These are phyloP conservation scores for Polyporus arcularius DNA, from an alignment of 768 basidiomycete species.

Conservation along the genomic window DNA sequence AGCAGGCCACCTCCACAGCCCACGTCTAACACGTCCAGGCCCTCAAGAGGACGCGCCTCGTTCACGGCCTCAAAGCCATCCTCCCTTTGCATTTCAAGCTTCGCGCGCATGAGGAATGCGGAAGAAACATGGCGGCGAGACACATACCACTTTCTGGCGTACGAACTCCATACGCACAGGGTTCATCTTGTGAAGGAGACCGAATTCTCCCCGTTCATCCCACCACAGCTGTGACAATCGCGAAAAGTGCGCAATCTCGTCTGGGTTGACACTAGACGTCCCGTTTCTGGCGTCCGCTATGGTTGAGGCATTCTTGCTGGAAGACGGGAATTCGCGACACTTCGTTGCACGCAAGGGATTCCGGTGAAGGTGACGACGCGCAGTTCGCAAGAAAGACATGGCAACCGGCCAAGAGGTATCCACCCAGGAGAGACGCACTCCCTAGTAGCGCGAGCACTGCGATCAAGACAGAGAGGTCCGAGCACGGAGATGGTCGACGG, in stretches of 20 bases:
- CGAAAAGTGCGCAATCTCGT: slow-evolving; percentile 89
- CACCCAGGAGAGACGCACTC: no score
- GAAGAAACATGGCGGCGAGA: not conserved
- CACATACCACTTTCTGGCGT: slow-evolving; percentile 59
- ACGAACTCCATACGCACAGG: slow-evolving; percentile 85
- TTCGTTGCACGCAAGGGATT: no score
- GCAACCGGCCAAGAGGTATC: no score
- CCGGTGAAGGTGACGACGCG: no score
- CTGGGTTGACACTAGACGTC: slow-evolving; percentile 61
- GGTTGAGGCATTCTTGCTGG: no score
- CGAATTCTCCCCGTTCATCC: slow-evolving; percentile 92
- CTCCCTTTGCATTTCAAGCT: slow-evolving; percentile 58
- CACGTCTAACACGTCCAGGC: slow-evolving; percentile 80
- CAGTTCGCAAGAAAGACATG: no score
- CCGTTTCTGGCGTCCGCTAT: no score
- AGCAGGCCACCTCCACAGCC: slow-evolving; percentile 96
- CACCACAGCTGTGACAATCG: slow-evolving; percentile 91
- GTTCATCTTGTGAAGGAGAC: slow-evolving; percentile 92
- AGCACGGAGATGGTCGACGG: no score
- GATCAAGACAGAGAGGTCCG: no score
- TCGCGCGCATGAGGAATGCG: not conserved
- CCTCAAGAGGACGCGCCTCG: slow-evolving; percentile 48
- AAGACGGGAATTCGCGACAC: no score
- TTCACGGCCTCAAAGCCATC: slow-evolving; percentile 41
- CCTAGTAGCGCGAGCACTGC: no score